Evolutionary conservation across 345 rosid genomes (phyloP), one percentile per base, ranked within the genome.

Genomic region (Stellera chamaejasme): DNA sequence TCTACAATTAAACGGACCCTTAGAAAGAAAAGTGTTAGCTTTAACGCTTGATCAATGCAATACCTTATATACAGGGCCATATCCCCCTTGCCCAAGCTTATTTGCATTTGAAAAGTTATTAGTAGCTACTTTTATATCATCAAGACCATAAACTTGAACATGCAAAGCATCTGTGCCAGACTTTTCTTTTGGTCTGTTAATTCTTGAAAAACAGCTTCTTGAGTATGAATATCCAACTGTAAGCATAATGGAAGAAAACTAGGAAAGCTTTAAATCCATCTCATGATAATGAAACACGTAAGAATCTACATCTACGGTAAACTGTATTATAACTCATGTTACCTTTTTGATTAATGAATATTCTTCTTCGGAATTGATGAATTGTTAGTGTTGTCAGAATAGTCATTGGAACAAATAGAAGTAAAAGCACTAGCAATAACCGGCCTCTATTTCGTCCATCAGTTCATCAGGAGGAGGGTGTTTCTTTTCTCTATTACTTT

Each of bases 41-140:
- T 32, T 19, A 19, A 19, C 23, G 3, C 48, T 45, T 11, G 48
- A n/a, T 12, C 4, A 45, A 32, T 8, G 39, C 39, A 32, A 32
- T 32, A 56, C 41, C 60, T 43, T 44, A 39, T 56, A 44, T 2
- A 58, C 67, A 46, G 67, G 67, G 3, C 67, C 67, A 43, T 19
- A 64, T 56, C 61, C 61, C 43, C 67, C 67, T 13, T 64, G 56
- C 16, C 67, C 61, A 27, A 56, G 67, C 56, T 64, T 64, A 10
- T 64, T 64, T 27, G 48, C 49, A 49, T 27, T 56, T 5, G 61
- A 56, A 28, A 64, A 64, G 15, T 64, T 64, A 43, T 50, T 27
- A 5, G 67, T 64, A 13, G 67, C 48, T 16, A 19, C 54, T 43
- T 48, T 47, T 19, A 55, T 55, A 32, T 32, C 39, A 2, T 32